A percentile compares a stretch with the other conserved stretches of the same genome.
These are phyloP conservation scores for Kwoniella shandongensis DNA, from an alignment of 768 basidiomycete genomes.

Conservation along the genomic window DNA sequence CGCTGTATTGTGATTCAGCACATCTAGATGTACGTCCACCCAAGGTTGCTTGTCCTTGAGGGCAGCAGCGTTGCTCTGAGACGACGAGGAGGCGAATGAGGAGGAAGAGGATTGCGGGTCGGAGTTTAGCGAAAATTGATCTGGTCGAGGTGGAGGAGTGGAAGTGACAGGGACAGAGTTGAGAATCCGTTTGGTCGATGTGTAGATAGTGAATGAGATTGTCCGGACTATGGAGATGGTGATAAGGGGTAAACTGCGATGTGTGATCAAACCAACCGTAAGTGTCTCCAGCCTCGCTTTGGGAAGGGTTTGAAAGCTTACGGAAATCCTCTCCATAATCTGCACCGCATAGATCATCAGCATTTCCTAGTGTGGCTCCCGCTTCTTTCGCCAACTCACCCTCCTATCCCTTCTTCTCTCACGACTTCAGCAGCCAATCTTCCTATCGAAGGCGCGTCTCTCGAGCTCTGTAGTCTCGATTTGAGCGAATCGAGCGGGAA, in stretches of 20 bases:
- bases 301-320: constrained; percentile 11
- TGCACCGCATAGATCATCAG: constrained; percentile 7
- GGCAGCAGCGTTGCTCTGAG: not conserved
- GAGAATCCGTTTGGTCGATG: constrained; percentile 48
- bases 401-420: constrained; percentile 58
- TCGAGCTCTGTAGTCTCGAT: constrained; percentile 82
- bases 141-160: not conserved
- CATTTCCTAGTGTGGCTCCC: not conserved
- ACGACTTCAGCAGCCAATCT: constrained; percentile 55
- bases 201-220: constrained; percentile 53
- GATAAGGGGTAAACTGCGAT: constrained; percentile 75
- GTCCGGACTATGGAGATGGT: constrained; percentile 94
- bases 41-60: constrained; percentile 19
- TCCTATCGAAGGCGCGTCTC: constrained; percentile 70
- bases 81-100: not conserved
- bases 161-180: constrained; percentile 24
- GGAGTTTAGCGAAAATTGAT: too few relatives aligned
- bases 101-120: constrained; percentile 3
- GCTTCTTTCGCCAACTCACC: constrained; percentile 63
- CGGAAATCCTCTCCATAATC: constrained; percentile 51
- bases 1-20: constrained; percentile 37
- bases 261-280: too few relatives aligned
- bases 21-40: constrained; percentile 32
- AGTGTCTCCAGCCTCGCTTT: too few relatives aligned
- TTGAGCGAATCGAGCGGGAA: constrained; percentile 97